phyloP scores from a whole-genome alignment of 257 asterid genomes.

The Solanum arcanum region DNA sequence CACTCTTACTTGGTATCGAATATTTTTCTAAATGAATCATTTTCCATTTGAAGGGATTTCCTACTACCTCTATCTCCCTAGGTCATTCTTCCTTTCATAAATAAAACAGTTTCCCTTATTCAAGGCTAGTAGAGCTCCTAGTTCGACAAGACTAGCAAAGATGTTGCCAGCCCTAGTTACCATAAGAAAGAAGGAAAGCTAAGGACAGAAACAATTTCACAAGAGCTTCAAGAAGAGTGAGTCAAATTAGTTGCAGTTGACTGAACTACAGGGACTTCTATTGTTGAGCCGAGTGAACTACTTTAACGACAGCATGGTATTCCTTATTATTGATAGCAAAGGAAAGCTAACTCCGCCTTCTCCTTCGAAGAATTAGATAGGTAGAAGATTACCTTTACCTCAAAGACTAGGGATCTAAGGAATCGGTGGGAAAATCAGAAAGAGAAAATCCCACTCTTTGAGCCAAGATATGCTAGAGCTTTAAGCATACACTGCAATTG shows the following conservation, averaged over 20 bases:
- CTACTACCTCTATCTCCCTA: background rate
- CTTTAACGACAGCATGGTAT: background rate
- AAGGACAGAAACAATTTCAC: background rate
- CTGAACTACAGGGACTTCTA: background rate
- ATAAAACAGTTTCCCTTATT: background rate
- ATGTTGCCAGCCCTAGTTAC: background rate
- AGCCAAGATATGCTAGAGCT: background rate
- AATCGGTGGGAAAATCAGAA: background rate
- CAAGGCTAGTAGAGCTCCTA: background rate
- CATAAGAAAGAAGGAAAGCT: background rate
- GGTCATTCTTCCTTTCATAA: background rate
- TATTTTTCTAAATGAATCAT: background rate
- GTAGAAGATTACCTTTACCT: background rate
- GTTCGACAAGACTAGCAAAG: background rate
- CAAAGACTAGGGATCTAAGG: background rate
- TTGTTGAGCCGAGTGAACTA: background rate
- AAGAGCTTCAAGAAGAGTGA: background rate
- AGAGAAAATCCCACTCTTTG: background rate
- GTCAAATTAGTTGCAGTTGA: background rate
- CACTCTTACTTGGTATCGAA: background rate
- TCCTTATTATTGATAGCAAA: background rate
- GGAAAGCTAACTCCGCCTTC: background rate
- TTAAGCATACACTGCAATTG: background rate
- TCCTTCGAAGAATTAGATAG: background rate
- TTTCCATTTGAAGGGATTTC: background rate